Evolutionary conservation across 805 yeast genomes (phyloP), one percentile per base, ranked within the genome.

Genomic region (Yarrowia deformans): DNA sequence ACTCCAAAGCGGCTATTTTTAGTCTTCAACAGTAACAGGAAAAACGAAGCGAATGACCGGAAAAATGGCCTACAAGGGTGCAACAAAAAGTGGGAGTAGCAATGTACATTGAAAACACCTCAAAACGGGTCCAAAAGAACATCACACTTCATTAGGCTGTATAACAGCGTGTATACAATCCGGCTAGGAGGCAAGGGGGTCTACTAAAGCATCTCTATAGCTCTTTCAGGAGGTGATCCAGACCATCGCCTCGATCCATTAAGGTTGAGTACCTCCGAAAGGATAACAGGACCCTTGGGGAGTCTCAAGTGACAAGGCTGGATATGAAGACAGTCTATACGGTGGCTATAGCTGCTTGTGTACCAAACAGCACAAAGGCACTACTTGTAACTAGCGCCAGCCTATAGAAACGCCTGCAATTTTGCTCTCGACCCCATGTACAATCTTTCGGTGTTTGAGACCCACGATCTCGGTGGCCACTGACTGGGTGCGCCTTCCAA

Each of bases 401-500:
- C 12, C 40, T 37, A 37, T 9, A 3, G 14, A 9, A 12, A 39
- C 40, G 40, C 40, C 40, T 39, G 40, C 40, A 9, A 12, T 10
- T 10, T 39, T 39, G 40, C 40, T 39, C 40, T 39, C 40, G 40
- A 13, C 40, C 40, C 10, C 16, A 13, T 9, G 14, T 39, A 13
- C 16, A 12, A 40, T 3, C 14, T 14, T 13, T 14, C 43, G 43
- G 43, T 1, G 9, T 40, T 40, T 40, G 43, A 40, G 10, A 12
- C 13, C 6, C 6, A 10, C 42, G 29, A 23, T 23, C 3, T 2
- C 6, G 6, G 42, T 39, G 16, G 42, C 13, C 43, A n/a, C 55
- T 34, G n/a, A n/a, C n/a, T 50, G 55, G 55, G 14, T 34, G 14
- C 55, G 32, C 60, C 60, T 54, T 54, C 45, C 60, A 54, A 54